Conservation (phyloP, 2,329 filamentous ascomycete species). For the Coniella vitis region DNA sequence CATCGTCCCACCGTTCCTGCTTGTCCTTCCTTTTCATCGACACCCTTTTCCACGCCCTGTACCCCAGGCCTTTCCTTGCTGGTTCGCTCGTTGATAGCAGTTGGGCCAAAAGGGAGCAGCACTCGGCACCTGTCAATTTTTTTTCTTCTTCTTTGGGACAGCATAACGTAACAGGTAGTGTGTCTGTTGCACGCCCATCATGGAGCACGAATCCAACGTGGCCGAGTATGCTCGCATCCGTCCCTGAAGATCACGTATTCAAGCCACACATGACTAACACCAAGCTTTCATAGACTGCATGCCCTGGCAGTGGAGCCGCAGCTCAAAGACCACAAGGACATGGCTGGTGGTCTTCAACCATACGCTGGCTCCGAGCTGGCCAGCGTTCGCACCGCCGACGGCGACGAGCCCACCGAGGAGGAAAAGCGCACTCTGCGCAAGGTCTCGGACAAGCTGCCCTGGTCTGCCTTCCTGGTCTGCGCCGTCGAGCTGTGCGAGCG, state of each 20-base stretch:
- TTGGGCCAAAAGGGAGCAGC: too few relatives aligned
- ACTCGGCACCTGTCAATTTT: background rate
- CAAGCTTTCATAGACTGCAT: constrained; percentile 1
- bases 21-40: too few relatives aligned
- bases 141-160: background rate
- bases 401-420: constrained; percentile 12
- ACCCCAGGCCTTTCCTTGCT: too few relatives aligned
- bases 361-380: background rate
- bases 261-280: background rate
- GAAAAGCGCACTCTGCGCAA: constrained; percentile 13
- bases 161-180: background rate
- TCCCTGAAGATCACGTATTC: background rate
- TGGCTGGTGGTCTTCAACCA: constrained; percentile 13
- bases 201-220: constrained; percentile 13
- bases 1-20: too few relatives aligned
- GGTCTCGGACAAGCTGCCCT: constrained; percentile 15
- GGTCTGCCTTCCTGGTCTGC: constrained; percentile 16
- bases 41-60: too few relatives aligned
- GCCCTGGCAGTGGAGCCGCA: constrained; percentile 10
- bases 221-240: constrained; percentile 8
- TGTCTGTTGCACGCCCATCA: background rate
- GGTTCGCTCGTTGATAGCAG: too few relatives aligned
- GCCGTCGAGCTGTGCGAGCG: constrained; percentile 14
- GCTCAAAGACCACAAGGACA: constrained; percentile 12
- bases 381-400: constrained; percentile 4